These are phyloP conservation scores for Gaeumannomyces tritici DNA, from an alignment of 2,329 filamentous ascomycete genomes.

Conservation along the genomic window DNA sequence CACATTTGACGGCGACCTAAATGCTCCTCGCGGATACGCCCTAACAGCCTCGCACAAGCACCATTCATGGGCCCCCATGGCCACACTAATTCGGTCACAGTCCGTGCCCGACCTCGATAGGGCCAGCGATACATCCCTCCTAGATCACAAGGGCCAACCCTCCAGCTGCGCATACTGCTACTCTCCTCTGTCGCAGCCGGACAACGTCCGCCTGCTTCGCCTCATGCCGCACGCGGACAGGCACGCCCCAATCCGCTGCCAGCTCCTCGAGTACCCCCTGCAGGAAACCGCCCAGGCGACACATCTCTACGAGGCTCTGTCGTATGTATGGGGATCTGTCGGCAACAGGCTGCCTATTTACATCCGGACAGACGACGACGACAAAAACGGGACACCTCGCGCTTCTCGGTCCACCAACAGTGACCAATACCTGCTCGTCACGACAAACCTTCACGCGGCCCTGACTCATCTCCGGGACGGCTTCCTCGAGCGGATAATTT, in stretches of 20 bases:
- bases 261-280: conserved; percentile 8
- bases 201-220: background rate
- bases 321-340: conserved; percentile 10
- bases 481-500: background rate
- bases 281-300: background rate
- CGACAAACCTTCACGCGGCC: background rate
- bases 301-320: conserved; percentile 10
- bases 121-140: too few species aligned
- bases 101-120: too few species aligned
- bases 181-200: too few species aligned
- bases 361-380: background rate
- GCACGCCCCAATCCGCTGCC: conserved; percentile 5
- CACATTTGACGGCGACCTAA: too few species aligned
- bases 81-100: too few species aligned
- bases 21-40: too few species aligned
- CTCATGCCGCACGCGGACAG: background rate
- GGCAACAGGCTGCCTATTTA: background rate
- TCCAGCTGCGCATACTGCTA: too few species aligned
- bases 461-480: background rate
- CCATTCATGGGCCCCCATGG: too few species aligned
- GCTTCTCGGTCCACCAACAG: background rate
- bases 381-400: too few species aligned
- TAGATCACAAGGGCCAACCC: too few species aligned
- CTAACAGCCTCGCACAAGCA: too few species aligned
- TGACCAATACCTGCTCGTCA: background rate